Evolutionary conservation across 2,329 filamentous ascomycete genomes (phyloP).

Genomic region (Myriosclerotinia scirpicola): DNA sequence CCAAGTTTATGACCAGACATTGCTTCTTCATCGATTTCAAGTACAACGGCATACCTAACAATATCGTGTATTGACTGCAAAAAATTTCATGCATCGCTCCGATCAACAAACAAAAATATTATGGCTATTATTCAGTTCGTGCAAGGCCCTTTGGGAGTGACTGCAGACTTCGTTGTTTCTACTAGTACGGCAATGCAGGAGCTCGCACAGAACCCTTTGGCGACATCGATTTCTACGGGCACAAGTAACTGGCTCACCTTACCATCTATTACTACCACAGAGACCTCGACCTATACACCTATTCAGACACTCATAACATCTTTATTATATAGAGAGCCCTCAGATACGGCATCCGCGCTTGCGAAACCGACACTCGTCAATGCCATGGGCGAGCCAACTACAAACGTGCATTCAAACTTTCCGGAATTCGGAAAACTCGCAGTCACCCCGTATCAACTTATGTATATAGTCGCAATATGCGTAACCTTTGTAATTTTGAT

Average conservation of each 20-base stretch:
- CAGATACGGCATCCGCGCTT: not conserved
- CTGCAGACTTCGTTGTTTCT: not conserved
- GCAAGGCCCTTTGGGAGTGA: not conserved
- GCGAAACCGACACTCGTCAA: not conserved
- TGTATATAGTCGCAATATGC: slow-evolving; percentile 20
- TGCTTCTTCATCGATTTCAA: slow-evolving; percentile 4
- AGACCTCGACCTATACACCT: not conserved
- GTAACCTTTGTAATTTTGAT: slow-evolving; percentile 18
- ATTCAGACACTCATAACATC: slow-evolving; percentile 16
- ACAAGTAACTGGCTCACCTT: not conserved
- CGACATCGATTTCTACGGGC: not conserved
- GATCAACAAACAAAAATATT: not conserved
- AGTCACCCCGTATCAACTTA: slow-evolving; percentile 11
- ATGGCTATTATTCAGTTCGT: slow-evolving; percentile 4
- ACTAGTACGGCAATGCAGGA: not conserved
- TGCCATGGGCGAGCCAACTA: not conserved
- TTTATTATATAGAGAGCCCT: not conserved
- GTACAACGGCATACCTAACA: not conserved
- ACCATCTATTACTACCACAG: not conserved
- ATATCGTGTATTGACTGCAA: not conserved
- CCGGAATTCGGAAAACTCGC: not conserved
- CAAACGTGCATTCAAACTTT: slow-evolving; percentile 2
- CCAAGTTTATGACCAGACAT: slow-evolving; percentile 3
- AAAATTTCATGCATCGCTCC: not conserved
- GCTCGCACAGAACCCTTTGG: not conserved